Percentiles rank a stretch among this genome's conserved stretches.
These are phyloP conservation scores for Vachellia pachyceras DNA, from an alignment of 306 rosid species.

Conservation along the genomic window DNA sequence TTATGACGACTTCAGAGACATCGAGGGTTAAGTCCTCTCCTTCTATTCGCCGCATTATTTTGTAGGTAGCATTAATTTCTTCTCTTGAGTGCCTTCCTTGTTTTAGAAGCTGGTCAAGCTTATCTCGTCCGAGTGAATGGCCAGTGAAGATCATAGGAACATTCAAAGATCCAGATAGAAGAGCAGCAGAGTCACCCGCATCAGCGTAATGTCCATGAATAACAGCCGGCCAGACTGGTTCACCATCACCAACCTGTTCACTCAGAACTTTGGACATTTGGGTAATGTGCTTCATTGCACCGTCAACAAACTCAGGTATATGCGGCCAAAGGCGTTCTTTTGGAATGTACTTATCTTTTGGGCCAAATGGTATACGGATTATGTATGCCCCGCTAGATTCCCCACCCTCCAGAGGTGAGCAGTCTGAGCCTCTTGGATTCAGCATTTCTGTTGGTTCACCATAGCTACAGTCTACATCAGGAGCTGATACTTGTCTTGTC, in stretches of 20 bases:
- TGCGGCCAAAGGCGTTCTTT: slow-evolving; percentile 96
- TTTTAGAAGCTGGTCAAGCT: slow-evolving; percentile 87
- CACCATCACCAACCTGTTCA: slow-evolving; percentile 79
- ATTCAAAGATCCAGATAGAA: slow-evolving; percentile 87
- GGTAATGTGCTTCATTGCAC: slow-evolving; percentile 82
- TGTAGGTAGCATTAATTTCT: slow-evolving; percentile 84
- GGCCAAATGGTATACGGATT: slow-evolving; percentile 94
- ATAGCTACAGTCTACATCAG: slow-evolving; percentile 87
- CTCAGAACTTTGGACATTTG: slow-evolving; percentile 94
- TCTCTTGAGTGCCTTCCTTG: slow-evolving; percentile 85
- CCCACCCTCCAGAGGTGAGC: slow-evolving; percentile 67
- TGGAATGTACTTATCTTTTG: slow-evolving; percentile 79
- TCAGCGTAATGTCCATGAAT: slow-evolving; percentile 99
- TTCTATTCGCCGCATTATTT: slow-evolving; percentile 97
- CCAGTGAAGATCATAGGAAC: slow-evolving; percentile 98
- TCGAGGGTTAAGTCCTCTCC: slow-evolving; percentile 95
- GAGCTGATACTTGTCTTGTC: slow-evolving; percentile 86
- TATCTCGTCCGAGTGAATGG: slow-evolving; percentile 98
- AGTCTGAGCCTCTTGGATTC: slow-evolving; percentile 62
- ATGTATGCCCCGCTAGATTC: slow-evolving; percentile 96
- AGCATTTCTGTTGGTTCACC: slow-evolving; percentile 93
- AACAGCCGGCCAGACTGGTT: slow-evolving; percentile 90
- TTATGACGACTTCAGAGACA: slow-evolving; percentile 85
- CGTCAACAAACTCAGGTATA: slow-evolving; percentile 97
- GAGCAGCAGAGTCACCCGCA: slow-evolving; percentile 98